A percentile compares a stretch with the other conserved stretches of the same genome.
phyloP scores from a whole-genome alignment of 345 rosid genomes.

The Cardamine chenopodiifolia region DNA sequence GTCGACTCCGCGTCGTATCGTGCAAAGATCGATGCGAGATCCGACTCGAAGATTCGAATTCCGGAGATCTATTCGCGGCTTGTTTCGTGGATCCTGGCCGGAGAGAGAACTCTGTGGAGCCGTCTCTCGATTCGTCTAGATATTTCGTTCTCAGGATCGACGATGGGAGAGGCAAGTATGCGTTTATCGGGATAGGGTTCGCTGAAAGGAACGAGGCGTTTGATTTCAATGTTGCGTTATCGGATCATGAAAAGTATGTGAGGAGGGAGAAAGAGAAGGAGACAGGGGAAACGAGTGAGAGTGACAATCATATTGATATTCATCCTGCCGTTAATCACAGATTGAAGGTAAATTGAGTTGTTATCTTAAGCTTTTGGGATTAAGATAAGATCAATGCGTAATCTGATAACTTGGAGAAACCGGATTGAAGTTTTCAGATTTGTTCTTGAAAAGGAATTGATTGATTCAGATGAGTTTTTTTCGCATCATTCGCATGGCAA shows the following conservation, averaged over 20 bases:
- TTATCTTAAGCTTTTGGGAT: neutral
- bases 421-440: neutral
- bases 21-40: conserved; percentile 97
- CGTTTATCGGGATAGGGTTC: conserved; percentile 94
- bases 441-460: conserved; percentile 1
- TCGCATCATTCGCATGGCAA: conserved; percentile 10
- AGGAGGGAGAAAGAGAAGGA: conserved; percentile 84
- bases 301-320: conserved; percentile 78
- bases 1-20: conserved; percentile 94
- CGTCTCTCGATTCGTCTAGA: conserved; percentile 96
- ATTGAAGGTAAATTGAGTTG: conserved; percentile 61
- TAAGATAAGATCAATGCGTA: conserved; percentile 17
- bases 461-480: conserved; percentile 10
- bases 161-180: conserved; percentile 93
- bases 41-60: conserved; percentile 89
- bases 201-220: conserved; percentile 94
- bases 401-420: neutral
- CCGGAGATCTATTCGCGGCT: conserved; percentile 92
- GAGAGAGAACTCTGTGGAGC: conserved; percentile 87
- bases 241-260: conserved; percentile 94
- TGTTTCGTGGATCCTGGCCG: conserved; percentile 86
- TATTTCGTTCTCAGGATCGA: conserved; percentile 94
- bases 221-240: conserved; percentile 97
- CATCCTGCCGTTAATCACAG: conserved; percentile 98
- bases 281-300: conserved; percentile 59